These are phyloP conservation scores for Myochromella boudieri DNA, from an alignment of 768 basidiomycete genomes.

Conservation along the genomic window DNA sequence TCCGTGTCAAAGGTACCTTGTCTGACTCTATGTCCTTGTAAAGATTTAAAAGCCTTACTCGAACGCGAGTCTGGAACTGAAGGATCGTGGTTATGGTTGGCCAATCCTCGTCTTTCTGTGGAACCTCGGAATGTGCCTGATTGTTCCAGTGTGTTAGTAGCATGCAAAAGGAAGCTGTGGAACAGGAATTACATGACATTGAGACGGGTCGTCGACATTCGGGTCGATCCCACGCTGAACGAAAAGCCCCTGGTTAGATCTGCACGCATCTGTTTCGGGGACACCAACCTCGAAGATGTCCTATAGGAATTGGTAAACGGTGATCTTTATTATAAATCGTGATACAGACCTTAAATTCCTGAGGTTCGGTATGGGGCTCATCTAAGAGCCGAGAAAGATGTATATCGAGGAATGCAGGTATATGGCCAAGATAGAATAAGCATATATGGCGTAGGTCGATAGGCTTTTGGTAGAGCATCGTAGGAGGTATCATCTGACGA, in stretches of 20 bases:
- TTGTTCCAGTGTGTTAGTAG: not conserved
- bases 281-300: conserved; percentile 69
- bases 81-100: conserved; percentile 71
- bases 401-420: conserved; percentile 91
- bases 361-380: conserved; percentile 83
- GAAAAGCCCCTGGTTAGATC: not conserved
- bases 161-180: not conserved
- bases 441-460: conserved; percentile 95
- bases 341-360: conserved; percentile 63
- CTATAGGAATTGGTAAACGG: conserved; percentile 31
- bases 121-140: conserved; percentile 89
- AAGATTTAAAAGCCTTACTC: conserved; percentile 65
- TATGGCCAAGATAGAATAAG: conserved; percentile 95
- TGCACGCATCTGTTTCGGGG: not conserved
- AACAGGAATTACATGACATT: conserved; percentile 68
- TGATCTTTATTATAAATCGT: conserved; percentile 11
- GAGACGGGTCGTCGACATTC: conserved; percentile 83
- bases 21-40: conserved; percentile 68
- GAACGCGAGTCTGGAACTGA: conserved; percentile 75
- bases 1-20: conserved; percentile 56
- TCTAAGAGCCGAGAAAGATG: conserved; percentile 74
- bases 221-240: conserved; percentile 96
- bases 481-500: conserved; percentile 79
- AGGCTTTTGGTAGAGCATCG: conserved; percentile 87
- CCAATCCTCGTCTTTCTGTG: conserved; percentile 81